These are phyloP conservation scores for Echeveria elegans DNA, from an alignment of 164 flowering plant species.

Conservation along the genomic window DNA sequence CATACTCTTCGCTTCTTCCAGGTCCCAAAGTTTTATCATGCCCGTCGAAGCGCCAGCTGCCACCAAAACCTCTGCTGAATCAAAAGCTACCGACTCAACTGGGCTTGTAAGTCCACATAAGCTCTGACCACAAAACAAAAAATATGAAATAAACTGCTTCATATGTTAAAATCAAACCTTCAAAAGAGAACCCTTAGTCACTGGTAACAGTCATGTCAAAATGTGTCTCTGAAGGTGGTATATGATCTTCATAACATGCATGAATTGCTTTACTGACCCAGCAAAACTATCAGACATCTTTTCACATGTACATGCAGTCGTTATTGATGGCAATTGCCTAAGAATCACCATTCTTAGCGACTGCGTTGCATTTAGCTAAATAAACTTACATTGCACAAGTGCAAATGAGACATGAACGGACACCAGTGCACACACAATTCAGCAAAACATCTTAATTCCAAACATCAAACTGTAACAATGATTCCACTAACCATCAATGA, in stretches of 20 bases:
- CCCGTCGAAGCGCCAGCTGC: slow-evolving; percentile 78
- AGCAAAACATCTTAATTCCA: background rate
- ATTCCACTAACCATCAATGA: slow-evolving; percentile 50
- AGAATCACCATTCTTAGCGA: background rate
- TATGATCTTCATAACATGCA: background rate
- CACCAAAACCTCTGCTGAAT: slow-evolving; percentile 67
- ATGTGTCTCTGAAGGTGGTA: background rate
- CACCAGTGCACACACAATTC: background rate
- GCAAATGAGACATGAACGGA: background rate
- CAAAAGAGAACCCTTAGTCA: background rate
- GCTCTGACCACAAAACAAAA: slow-evolving; percentile 42
- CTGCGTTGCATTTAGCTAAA: background rate
- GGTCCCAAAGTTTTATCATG: slow-evolving; percentile 73
- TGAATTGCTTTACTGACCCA: background rate
- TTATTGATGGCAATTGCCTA: background rate
- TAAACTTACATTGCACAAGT: background rate
- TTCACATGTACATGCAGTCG: background rate
- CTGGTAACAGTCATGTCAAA: background rate
- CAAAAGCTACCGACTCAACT: slow-evolving; percentile 68
- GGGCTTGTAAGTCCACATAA: slow-evolving; percentile 79
- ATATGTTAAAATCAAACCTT: background rate
- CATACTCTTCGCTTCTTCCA: slow-evolving; percentile 87
- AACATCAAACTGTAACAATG: background rate
- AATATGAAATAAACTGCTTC: background rate
- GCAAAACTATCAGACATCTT: background rate